These are phyloP conservation scores for Fusarium sp. DNA, from an alignment of 2,329 filamentous ascomycete genomes.

Conservation along the genomic window DNA sequence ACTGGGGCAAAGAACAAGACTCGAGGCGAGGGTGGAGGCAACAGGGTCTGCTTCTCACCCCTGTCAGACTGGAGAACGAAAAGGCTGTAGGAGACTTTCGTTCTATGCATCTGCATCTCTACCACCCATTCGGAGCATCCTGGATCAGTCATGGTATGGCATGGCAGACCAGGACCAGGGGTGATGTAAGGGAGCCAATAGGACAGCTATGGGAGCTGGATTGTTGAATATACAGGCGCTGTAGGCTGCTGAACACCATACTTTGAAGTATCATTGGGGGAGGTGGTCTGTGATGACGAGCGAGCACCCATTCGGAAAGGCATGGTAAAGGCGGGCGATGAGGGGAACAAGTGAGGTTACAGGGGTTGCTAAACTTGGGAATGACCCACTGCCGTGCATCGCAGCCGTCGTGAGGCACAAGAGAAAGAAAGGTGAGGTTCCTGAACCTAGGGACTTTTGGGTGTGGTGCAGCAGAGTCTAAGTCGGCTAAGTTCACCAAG, in stretches of 20 bases:
- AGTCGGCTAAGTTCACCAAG: slow-evolving; percentile 16
- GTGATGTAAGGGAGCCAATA: slow-evolving; percentile 42
- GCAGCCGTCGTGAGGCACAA: slow-evolving; percentile 29
- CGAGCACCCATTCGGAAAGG: slow-evolving; percentile 38
- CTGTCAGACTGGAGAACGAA: slow-evolving; percentile 35
- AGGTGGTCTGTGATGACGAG: slow-evolving; percentile 42
- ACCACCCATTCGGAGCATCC: slow-evolving; percentile 44
- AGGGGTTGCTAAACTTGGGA: slow-evolving; percentile 32
- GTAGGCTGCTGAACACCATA: slow-evolving; percentile 33
- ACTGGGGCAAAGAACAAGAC: slow-evolving; percentile 24
- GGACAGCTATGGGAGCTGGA: slow-evolving; percentile 30
- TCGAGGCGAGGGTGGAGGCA: slow-evolving; percentile 40
- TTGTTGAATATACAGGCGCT: slow-evolving; percentile 36
- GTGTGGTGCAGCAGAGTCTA: slow-evolving; percentile 19
- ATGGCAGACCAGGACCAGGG: slow-evolving; percentile 37
- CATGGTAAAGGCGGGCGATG: slow-evolving; percentile 24
- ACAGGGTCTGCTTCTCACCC: slow-evolving; percentile 30
- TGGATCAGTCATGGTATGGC: slow-evolving; percentile 29
- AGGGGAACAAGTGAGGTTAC: slow-evolving; percentile 34
- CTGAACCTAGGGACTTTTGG: slow-evolving; percentile 26
- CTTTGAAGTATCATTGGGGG: slow-evolving; percentile 43
- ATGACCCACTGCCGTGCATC: slow-evolving; percentile 36
- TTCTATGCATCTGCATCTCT: slow-evolving; percentile 40
- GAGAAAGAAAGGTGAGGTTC: slow-evolving; percentile 1
- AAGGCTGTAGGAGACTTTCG: slow-evolving; percentile 31